Evolutionary conservation across 495 filamentous ascomycete species (phyloP).

Genomic region (Rhypophila decipiens): DNA sequence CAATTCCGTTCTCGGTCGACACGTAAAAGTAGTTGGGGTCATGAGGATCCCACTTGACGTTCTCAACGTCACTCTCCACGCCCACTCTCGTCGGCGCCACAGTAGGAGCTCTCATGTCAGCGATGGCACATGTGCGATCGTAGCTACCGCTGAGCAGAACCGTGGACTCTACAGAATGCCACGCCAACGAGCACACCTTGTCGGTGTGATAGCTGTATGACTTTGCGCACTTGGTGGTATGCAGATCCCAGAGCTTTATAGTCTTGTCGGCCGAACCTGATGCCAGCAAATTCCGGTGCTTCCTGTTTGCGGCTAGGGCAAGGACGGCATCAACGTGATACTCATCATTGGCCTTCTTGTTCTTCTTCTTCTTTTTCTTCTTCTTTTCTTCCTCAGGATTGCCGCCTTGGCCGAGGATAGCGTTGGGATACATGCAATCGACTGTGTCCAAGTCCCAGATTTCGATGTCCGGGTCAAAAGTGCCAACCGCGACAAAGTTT

Average conservation of each 20-base stretch:
- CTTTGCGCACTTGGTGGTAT: conserved; percentile 84
- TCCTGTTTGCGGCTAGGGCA: conserved; percentile 81
- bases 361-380: conserved; percentile 79
- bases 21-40: conserved; percentile 90
- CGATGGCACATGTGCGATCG: conserved; percentile 83
- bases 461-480: conserved; percentile 97
- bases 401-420: conserved; percentile 85
- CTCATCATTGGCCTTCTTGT: conserved; percentile 77
- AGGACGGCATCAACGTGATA: conserved; percentile 94
- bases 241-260: conserved; percentile 95
- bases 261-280: conserved; percentile 95
- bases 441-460: conserved; percentile 95
- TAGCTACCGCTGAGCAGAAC: conserved; percentile 88
- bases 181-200: conserved; percentile 92
- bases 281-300: conserved; percentile 90
- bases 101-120: conserved; percentile 89
- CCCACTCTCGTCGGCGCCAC: conserved; percentile 73
- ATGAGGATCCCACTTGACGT: conserved; percentile 86
- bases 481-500: conserved; percentile 92
- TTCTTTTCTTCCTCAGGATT: conserved; percentile 49
- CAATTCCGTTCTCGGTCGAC: conserved; percentile 81
- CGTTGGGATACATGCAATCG: conserved; percentile 96
- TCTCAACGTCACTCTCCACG: conserved; percentile 92
- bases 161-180: conserved; percentile 83
- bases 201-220: conserved; percentile 89